Evolutionary conservation across 108 stramenopile genomes (phyloP), one percentile per base, ranked within the genome.

Genomic region (Aurantiochytrium sp.): DNA sequence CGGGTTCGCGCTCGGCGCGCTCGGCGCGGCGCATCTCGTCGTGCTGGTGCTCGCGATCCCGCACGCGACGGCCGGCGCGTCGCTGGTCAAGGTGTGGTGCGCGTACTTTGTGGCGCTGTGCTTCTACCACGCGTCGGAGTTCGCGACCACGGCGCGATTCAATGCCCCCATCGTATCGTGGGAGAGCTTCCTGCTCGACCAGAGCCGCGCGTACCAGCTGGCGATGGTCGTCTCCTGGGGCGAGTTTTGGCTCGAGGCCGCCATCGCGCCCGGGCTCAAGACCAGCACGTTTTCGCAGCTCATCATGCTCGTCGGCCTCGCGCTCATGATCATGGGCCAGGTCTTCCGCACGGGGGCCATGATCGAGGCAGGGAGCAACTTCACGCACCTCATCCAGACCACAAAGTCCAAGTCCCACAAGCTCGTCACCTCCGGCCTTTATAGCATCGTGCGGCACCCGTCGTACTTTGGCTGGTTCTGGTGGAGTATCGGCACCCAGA

Each of bases 381-480:
- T 99, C 92, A 95, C 96, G 59, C 98, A 99, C 91, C 91, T 95
- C 37, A 97, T 99, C 88, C 96, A 97, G 92, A 90, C 89, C 17
- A 87, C 87, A 48, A 93, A 94, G 69, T 95, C 95, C 59, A 94
- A 95, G 31, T 94, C 94, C 88, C 98, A 97, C 88, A 87, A 93
- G 34, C 87, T 98, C 87, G 93, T 98, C 19, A 98, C 96, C 22
- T 88, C 94, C 85, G 97, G 97, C 31, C 92, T 98, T 89, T 98
- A 98, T 91, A 86, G 69, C 31, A 88, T 86, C 59, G 89, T 99
- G n/a, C 95, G 98, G 19, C 98, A 99, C 92, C 97, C 97, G 52
- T 95, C 95, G 15, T 99, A 99, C 88, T 90, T 95, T 31, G 98
- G 98, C 37, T 99, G 97, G 92, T 99, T 94, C 85, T 99, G 96